These are phyloP conservation scores for Nothophaeocryptopus gaeumannii DNA, from an alignment of 2,329 filamentous ascomycete species.

Conservation along the genomic window DNA sequence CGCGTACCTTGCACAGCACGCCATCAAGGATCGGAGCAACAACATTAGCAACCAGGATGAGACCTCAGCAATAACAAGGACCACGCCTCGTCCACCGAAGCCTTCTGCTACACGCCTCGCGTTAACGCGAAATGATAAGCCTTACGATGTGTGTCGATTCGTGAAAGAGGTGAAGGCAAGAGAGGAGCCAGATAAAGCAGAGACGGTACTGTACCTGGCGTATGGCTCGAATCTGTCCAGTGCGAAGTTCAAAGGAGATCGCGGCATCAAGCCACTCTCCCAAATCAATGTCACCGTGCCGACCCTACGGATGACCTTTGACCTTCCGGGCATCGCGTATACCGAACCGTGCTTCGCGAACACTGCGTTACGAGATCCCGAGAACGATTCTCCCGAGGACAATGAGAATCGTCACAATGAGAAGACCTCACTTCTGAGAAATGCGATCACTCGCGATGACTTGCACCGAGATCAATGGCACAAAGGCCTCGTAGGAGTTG, in stretches of 20 bases:
- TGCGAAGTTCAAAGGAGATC: conserved; percentile 72
- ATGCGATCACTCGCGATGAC: conserved; percentile 18
- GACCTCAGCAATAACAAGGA: conserved; percentile 2
- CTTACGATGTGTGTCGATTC: conserved; percentile 24
- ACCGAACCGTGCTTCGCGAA: conserved; percentile 90
- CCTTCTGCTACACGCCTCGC: conserved; percentile 20
- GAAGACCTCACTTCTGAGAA: conserved; percentile 34
- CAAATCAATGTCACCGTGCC: conserved; percentile 80
- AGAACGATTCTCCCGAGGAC: conserved; percentile 24
- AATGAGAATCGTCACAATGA: conserved; percentile 25
- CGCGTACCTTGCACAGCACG: conserved; percentile 24
- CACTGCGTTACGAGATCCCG: conserved; percentile 57
- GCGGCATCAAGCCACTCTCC: conserved; percentile 78
- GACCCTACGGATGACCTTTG: conserved; percentile 73
- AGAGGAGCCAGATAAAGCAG: conserved; percentile 1
- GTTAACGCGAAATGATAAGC: conserved; percentile 18
- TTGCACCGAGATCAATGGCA: conserved; percentile 61
- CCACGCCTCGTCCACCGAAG: conserved; percentile 6
- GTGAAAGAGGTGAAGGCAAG: conserved; percentile 12
- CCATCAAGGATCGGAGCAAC: conserved; percentile 13
- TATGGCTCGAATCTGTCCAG: conserved; percentile 88
- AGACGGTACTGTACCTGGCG: conserved; percentile 50
- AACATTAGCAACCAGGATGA: too few species aligned
- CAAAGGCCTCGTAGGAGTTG: conserved; percentile 84
- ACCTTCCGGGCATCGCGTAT: conserved; percentile 83